Conservation (phyloP, 352 stramenopile genomes). For the Phytophthora parvispora region DNA sequence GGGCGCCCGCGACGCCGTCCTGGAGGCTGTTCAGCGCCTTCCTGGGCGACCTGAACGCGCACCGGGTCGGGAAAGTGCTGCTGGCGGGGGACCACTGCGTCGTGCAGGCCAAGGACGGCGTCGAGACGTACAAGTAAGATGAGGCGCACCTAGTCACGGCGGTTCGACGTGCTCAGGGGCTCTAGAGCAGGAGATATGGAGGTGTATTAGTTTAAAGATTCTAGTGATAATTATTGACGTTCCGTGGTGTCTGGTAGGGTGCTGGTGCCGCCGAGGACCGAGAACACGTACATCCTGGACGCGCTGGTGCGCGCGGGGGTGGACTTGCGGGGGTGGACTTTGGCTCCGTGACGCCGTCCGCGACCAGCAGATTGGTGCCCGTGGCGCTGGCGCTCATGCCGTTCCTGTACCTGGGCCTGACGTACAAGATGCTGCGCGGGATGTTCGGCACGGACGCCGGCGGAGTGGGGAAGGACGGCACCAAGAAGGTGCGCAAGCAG, state of each 20-base stretch:
- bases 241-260: slow-evolving; percentile 48
- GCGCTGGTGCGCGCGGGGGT: slow-evolving; percentile 67
- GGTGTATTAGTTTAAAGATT: slow-evolving; percentile 4
- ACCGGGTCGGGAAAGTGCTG: slow-evolving; percentile 73
- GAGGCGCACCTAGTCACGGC: not conserved
- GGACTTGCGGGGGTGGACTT: slow-evolving; percentile 85
- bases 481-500: slow-evolving; percentile 53
- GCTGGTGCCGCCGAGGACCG: slow-evolving; percentile 75
- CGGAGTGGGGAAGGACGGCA: slow-evolving; percentile 78
- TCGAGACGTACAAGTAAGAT: slow-evolving; percentile 67
- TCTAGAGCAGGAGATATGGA: slow-evolving; percentile 8
- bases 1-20: slow-evolving; percentile 19
- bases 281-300: slow-evolving; percentile 79
- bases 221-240: slow-evolving; percentile 12
- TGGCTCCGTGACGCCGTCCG: slow-evolving; percentile 60
- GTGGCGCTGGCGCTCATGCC: slow-evolving; percentile 76
- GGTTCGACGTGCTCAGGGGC: not conserved
- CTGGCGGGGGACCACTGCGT: slow-evolving; percentile 67
- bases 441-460: slow-evolving; percentile 65
- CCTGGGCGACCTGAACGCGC: slow-evolving; percentile 53
- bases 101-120: slow-evolving; percentile 57
- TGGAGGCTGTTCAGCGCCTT: slow-evolving; percentile 85
- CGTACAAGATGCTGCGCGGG: slow-evolving; percentile 83
- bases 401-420: slow-evolving; percentile 88
- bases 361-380: slow-evolving; percentile 55